Evolutionary conservation across 1,284 basidiomycete genomes (phyloP).

Genomic region (Acaromyces ingoldii): DNA sequence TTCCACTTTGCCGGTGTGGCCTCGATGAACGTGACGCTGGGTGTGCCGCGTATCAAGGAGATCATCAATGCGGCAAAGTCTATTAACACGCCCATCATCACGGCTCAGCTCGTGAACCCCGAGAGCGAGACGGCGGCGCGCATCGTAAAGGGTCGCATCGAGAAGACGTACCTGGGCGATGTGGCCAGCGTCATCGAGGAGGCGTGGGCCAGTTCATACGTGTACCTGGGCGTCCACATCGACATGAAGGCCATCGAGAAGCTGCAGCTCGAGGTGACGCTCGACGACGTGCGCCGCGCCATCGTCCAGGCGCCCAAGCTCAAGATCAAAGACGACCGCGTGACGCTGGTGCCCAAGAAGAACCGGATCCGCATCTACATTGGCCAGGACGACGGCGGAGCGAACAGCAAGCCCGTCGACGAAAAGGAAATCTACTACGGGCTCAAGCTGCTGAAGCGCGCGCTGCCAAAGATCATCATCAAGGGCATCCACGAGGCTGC

Average conservation of each 20-base stretch:
- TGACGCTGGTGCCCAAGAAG: conserved; percentile 54
- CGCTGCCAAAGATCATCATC: conserved; percentile 42
- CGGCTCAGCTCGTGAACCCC: conserved; percentile 78
- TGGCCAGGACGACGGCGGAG: conserved; percentile 22
- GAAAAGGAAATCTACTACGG: conserved; percentile 56
- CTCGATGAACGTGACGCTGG: conserved; percentile 98
- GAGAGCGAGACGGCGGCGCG: conserved; percentile 75
- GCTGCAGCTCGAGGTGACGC: conserved; percentile 86
- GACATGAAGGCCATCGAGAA: conserved; percentile 84
- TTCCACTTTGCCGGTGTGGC: conserved; percentile 99
- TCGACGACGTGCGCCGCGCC: conserved; percentile 89
- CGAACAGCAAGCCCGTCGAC: conserved; percentile 31
- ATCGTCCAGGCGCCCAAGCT: conserved; percentile 82
- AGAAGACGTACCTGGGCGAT: conserved; percentile 91
- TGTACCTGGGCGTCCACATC: conserved; percentile 88
- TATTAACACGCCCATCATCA: conserved; percentile 98
- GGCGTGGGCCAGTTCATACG: conserved; percentile 86
- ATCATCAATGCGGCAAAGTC: conserved; percentile 97
- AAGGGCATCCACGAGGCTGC: conserved; percentile 45
- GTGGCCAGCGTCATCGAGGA: conserved; percentile 88
- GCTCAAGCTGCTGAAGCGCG: conserved; percentile 47
- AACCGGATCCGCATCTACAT: conserved; percentile 76
- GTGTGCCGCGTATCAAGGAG: conserved; percentile 99
- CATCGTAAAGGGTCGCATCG: conserved; percentile 93
- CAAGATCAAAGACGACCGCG: conserved; percentile 75